Percentiles rank a stretch among this genome's conserved stretches.
These are phyloP conservation scores for Jatropha curcas DNA, from an alignment of 345 rosid species.

Conservation along the genomic window DNA sequence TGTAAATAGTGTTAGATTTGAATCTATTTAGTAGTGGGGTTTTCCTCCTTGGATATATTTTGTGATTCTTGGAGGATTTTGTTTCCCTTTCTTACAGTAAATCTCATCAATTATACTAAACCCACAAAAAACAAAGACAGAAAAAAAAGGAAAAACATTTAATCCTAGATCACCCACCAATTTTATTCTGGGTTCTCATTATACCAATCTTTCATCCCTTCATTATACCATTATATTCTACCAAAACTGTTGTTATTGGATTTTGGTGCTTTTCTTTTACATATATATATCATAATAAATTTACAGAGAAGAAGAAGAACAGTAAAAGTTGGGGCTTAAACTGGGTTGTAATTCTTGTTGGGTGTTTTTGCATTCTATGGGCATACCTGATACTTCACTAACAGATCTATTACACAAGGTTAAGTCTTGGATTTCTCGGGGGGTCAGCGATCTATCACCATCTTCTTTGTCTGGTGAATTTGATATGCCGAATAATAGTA, in stretches of 20 bases:
- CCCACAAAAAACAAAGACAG: slow-evolving; percentile 3
- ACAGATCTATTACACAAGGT: slow-evolving; percentile 69
- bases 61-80: slow-evolving; percentile 48
- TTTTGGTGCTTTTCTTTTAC: slow-evolving; percentile 17
- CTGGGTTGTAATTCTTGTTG: slow-evolving; percentile 20
- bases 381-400: slow-evolving; percentile 68
- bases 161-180: slow-evolving; percentile 42
- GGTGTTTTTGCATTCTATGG: slow-evolving; percentile 57
- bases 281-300: not conserved
- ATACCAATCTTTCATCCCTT: slow-evolving; percentile 1
- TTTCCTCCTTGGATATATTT: slow-evolving; percentile 45
- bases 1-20: slow-evolving; percentile 40
- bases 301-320: slow-evolving; percentile 11
- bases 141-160: slow-evolving; percentile 12
- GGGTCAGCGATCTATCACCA: slow-evolving; percentile 48
- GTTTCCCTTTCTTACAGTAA: slow-evolving; percentile 13
- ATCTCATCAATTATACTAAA: slow-evolving; percentile 1
- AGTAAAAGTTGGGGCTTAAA: not conserved
- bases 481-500: slow-evolving; percentile 44
- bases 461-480: slow-evolving; percentile 35
- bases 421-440: slow-evolving; percentile 74
- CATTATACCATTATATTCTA: not conserved
- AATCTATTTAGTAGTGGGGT: slow-evolving; percentile 11
- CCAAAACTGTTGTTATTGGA: slow-evolving; percentile 15
- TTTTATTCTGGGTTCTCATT: slow-evolving; percentile 57